Base-by-base conservation (phyloP, 2,329 filamentous ascomycete species). In the Macrophomina tecta region DNA sequence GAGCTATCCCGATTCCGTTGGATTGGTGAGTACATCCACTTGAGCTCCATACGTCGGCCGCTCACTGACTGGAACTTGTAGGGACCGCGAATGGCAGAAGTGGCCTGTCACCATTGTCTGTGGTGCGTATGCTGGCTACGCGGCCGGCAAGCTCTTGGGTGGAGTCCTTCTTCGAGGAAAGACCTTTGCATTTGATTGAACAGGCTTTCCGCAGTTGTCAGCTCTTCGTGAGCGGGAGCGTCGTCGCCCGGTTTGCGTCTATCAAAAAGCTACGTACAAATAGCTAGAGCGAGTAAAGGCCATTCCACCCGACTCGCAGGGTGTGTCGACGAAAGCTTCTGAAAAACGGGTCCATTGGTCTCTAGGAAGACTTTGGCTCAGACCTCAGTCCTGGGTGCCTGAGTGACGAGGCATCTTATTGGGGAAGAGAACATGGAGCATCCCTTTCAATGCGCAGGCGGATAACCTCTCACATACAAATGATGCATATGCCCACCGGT, bases 71-170 rank as follows among this genome's bases (percentile, higher is more conserved):
- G 46, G n/a, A 14, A n/a, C 18, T 38, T 42, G 4, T 69, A 86
- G 84, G 86, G 95, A 99, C 78, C 89, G 95, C n/a, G 93, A 97
- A 72, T 99, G 95, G 95, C 95, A 99, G 86, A 92, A 90, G 78
- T 99, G 94, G 91, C 95, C 95, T 0, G 90, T 98, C 56, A 99
- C 95, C 0, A 91, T 99, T 67, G 80, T 98, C 4, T 89, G 87
- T 1, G 95, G 95, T 2, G 84, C 91, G 18, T 98, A 97, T 78
- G 80, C 87, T 5, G 95, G 95, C 1, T 93, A 91, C 78, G 83
- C 87, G 1, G 70, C 92, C 12, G 93, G 93, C 1, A 90, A 91
- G 75, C 73, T 87, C 65, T 70, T 88, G 1, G 82, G 83, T 18
- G 89, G 89, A 12, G 79, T 78, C 36, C 45, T 83, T 67, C 74